Evolutionary conservation across 768 basidiomycete species (phyloP), one percentile per base, ranked within the genome.

Genomic region (Suillus luteus): DNA sequence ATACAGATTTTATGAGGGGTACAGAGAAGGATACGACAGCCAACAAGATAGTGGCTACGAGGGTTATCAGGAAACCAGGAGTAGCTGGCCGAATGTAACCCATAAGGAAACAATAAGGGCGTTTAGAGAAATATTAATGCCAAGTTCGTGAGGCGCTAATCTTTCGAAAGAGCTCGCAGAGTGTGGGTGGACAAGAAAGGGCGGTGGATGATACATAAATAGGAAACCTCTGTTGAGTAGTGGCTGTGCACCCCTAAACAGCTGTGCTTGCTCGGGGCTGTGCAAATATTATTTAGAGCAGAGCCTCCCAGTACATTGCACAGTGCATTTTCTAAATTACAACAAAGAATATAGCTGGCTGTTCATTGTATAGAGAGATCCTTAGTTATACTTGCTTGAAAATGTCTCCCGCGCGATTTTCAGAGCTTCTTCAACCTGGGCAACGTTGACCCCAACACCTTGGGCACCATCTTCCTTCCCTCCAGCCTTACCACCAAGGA

Each of bases 401-500:
- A 76, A 82, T 44, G 68, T 82, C 58, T 78, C 71, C 65, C 78
- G 77, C 4, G 92, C 93, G 27, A 81, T 79, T 62, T 69, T 72
- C 22, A 94, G 68, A 1, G 92, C 95, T 64, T 91, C 92, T 17
- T 82, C 77, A 2, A 94, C 77, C 75, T 84, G 88, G 31, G 76
- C 76, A 1, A 83, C 75, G 65, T 92, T 82, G 3, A 80, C 77
- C 37, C 97, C 97, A 15, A 96, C 87, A 31, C 97, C 97, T 71
- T 96, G 94, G 2, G 91, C 91, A 62, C 86, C 84, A 43, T 99
- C 97, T 64, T 93, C 93, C 77, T 96, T 98, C 15, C 97, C 97
- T 61, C 97, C 97, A 59, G 94, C 94, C 87, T 96, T 99, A 49
- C 97, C 97, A 31, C 96, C 95, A 11, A 99, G 69, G 10, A 95